Evolutionary conservation across 2,329 filamentous ascomycete species (phyloP), one percentile per base, ranked within the genome.

Genomic region (Cladosporium sp.): DNA sequence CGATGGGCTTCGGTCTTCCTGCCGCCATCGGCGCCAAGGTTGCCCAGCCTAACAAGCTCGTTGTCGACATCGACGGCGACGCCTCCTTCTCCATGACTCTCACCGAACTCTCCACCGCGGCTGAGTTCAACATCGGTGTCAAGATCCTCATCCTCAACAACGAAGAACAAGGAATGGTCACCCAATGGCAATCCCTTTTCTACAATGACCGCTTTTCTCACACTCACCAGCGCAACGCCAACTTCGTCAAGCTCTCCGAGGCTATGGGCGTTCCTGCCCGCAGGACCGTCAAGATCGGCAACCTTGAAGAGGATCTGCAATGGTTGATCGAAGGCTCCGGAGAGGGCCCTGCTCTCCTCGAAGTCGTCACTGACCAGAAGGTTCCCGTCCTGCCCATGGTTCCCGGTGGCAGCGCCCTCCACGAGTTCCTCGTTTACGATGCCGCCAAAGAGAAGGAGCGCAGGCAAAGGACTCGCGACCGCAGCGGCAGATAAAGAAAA

Each of bases 81-180:
- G 94, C 93, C n/a, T 97, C 92, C 3, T 97, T 99, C 80, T 90
- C 91, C 81, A 97, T 99, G 94, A 97, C 94, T 5, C 81, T 97
- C 59, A 97, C 93, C 1, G 94, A 99, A 78, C 85, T 99, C 54
- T 90, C 89, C 45, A 97, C 93, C 1, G 92, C 92, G 40, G 85
- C 89, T 8, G 92, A 99, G 77, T 97, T 97, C 80, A 90, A 94
- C 78, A 97, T 97, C 73, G 92, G 90, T 63, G 87, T 96, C 74
- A 97, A 97, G 83, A 83, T 97, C 60, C 91, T 97, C 66, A 81
- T 97, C 24, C 76, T 99, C 57, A 97, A 97, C 81, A 99, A 96
- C 75, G 91, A 96, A 74, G 91, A 97, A 76, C 93, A 97, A 77
- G 93, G 93, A 55, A 97, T 97, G 93, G 92, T 97, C 42, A 97